Conservation (phyloP, 2,329 filamentous ascomycete genomes). For the Sporothrix pallida region DNA sequence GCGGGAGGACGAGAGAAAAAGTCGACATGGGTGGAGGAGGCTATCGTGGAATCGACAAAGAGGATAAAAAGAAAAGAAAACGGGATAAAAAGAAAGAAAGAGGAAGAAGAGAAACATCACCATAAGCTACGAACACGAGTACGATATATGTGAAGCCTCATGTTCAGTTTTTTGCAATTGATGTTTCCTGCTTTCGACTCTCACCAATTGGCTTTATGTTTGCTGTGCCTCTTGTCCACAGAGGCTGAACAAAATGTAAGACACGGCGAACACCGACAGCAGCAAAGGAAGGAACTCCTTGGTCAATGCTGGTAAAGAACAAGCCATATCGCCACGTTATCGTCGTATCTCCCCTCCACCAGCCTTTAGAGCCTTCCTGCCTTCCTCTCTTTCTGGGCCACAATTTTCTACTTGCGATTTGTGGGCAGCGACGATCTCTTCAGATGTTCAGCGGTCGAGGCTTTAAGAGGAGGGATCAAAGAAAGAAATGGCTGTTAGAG, state of each 20-base stretch:
- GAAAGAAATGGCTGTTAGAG: background rate
- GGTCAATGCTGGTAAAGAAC: background rate
- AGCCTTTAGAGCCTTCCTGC: too few species aligned
- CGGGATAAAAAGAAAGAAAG: background rate
- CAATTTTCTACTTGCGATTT: conserved; percentile 16
- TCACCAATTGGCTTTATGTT: background rate
- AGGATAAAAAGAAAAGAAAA: background rate
- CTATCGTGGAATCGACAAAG: conserved; percentile 10
- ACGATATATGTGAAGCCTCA: background rate
- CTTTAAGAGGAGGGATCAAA: background rate
- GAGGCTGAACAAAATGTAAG: background rate
- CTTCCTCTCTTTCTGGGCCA: background rate
- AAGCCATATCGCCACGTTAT: background rate
- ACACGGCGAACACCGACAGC: background rate
- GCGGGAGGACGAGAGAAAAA: background rate
- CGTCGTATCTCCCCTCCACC: background rate
- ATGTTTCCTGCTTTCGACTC: background rate
- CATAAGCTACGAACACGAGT: background rate
- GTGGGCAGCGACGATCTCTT: background rate
- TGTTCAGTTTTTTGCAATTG: background rate
- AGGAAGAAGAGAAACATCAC: background rate
- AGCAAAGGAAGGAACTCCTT: too few species aligned
- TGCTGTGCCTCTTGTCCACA: background rate
- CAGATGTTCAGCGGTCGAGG: too few species aligned
- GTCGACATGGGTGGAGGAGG: conserved; percentile 6